These are phyloP conservation scores for Leptographium procerum DNA, from an alignment of 2,329 filamentous ascomycete genomes.

Conservation along the genomic window DNA sequence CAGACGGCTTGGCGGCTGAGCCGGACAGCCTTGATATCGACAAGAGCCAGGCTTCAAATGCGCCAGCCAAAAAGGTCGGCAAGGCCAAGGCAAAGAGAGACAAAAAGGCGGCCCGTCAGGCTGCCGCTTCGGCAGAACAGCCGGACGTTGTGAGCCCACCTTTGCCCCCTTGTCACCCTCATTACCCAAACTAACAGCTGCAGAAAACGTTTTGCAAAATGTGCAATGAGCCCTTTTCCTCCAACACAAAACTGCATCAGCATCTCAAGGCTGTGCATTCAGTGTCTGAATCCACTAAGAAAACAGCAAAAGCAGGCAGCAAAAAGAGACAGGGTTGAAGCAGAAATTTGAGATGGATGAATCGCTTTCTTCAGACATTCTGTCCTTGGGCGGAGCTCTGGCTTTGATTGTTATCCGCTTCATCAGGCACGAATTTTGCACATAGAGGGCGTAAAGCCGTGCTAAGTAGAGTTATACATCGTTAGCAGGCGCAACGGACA, in stretches of 20 bases:
- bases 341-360: neutral
- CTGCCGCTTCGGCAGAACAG: constrained; percentile 3
- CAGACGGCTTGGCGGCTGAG: constrained; percentile 85
- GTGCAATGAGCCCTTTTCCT: constrained; percentile 10
- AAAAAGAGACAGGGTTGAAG: constrained; percentile 7
- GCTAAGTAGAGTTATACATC: neutral
- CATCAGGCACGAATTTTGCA: neutral
- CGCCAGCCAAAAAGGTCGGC: constrained; percentile 35
- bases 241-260: constrained; percentile 12
- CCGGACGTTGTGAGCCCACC: neutral
- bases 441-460: neutral
- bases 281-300: neutral
- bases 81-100: constrained; percentile 14
- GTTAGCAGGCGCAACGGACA: neutral
- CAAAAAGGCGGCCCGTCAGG: constrained; percentile 11
- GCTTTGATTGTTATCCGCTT: neutral
- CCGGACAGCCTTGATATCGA: constrained; percentile 68
- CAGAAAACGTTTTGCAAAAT: constrained; percentile 5
- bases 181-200: neutral
- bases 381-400: neutral
- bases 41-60: constrained; percentile 51
- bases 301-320: neutral
- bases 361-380: neutral
- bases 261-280: constrained; percentile 10
- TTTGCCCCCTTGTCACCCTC: neutral